Evolutionary conservation across 2,329 filamentous ascomycete species (phyloP).

Genomic region (Emmonsia crescens): DNA sequence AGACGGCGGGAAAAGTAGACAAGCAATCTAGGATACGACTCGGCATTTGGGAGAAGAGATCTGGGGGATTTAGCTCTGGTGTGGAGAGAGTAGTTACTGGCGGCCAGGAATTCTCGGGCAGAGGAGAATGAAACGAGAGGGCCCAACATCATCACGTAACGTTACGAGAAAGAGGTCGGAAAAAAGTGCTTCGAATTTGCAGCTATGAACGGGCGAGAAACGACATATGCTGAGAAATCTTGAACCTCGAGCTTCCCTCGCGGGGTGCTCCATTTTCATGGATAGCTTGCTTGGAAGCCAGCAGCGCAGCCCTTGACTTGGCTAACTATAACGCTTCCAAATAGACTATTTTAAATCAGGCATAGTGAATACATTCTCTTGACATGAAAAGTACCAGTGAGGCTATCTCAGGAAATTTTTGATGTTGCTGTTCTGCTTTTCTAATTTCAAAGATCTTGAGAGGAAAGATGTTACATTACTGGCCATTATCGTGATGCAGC

Average conservation of each 20-base stretch:
- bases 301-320: too few relatives aligned
- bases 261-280: neutral
- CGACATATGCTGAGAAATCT: neutral
- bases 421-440: neutral
- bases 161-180: neutral
- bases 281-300: neutral
- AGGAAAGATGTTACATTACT: neutral
- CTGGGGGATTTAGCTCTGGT: neutral
- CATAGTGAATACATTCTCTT: too few relatives aligned
- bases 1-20: neutral
- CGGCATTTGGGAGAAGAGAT: neutral
- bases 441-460: neutral
- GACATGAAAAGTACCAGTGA: neutral
- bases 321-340: too few relatives aligned
- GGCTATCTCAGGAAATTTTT: neutral
- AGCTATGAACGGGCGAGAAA: neutral
- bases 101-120: neutral
- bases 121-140: neutral
- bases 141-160: neutral
- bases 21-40: neutral
- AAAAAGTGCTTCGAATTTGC: neutral
- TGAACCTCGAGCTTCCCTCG: neutral
- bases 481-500: neutral
- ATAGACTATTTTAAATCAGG: too few relatives aligned
- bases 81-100: neutral